Base-by-base conservation (phyloP, 108 stramenopile genomes). In the Chaetoceros tenuissimus region DNA sequence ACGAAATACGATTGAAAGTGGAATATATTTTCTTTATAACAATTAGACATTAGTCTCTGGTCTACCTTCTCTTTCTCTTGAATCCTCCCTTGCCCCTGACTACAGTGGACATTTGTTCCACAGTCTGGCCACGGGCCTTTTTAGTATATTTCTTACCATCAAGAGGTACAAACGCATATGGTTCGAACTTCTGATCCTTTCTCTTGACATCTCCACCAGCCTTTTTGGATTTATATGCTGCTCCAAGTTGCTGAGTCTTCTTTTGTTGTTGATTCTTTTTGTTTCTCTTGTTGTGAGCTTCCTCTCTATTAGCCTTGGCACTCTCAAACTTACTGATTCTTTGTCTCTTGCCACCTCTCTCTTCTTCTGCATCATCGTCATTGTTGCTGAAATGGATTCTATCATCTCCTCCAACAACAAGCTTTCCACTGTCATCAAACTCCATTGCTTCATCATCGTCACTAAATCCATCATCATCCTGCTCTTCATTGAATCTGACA, bases 171-270 rank as follows among this genome's bases (percentile, higher is more conserved):
- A 79, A 96, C 0, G 95, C 95, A 60, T 94, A 95, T 10, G 95
- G 95, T 57, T 94, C 92, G 53, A 78, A 85, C 70, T 85, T 87
- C 45, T 86, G 85, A 22, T 84, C 91, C 75, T 94, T 91, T 53
- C 81, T 84, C 67, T 64, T 86, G 24, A 87, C 86, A 72, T 96
- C 95, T 20, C 95, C 95, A 10, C 95, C 95, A 30, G 92, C 87
- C 66, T 92, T 94, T 73, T 80, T 90, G 1, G 78, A 69, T 54
- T 87, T 89, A 74, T 90, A 96, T 10, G 78, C 73, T 26, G 81
- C 64, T 22, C 95, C 95, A 3, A 90, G 78, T n/a, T 57, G 56
- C 24, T 61, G 31, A 23, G 51, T 22, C 46, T 31, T 51, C 30
- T 50, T 45, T 52, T 7, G 43, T 27, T 67, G 21, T 27, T 57